phyloP scores from a whole-genome alignment of 805 yeast genomes.

The Myxozyma monticola region DNA sequence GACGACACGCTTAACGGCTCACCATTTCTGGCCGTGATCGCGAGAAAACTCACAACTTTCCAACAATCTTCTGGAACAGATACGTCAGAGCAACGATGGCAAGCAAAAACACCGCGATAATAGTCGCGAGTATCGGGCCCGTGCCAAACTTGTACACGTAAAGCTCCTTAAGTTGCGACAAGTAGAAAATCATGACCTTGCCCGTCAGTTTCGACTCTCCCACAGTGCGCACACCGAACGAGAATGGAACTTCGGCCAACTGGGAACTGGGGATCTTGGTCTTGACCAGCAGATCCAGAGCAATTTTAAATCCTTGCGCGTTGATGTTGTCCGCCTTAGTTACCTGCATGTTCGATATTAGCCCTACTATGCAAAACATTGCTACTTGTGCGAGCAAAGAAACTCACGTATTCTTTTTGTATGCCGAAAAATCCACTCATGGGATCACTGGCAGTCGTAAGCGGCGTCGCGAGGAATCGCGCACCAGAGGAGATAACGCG shows the following conservation, averaged over 20 bases:
- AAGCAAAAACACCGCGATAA: no score
- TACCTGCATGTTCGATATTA: conserved; percentile 5
- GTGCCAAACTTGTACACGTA: conserved; percentile 50
- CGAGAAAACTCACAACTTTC: no score
- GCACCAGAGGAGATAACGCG: conserved; percentile 53
- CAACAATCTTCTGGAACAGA: no score
- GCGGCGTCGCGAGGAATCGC: conserved; percentile 50
- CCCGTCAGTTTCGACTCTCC: conserved; percentile 54
- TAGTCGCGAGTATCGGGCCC: conserved; percentile 32
- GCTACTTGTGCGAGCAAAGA: neutral
- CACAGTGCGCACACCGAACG: conserved; percentile 55
- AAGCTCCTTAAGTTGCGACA: conserved; percentile 49
- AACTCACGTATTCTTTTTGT: conserved; percentile 45
- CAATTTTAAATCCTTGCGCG: conserved; percentile 52
- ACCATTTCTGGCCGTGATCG: no score
- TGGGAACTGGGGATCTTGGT: conserved; percentile 42
- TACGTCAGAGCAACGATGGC: no score
- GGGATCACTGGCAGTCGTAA: conserved; percentile 54
- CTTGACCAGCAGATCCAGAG: conserved; percentile 51
- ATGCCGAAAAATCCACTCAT: conserved; percentile 56
- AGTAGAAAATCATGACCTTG: conserved; percentile 51
- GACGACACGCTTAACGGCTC: no score
- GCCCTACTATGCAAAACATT: neutral
- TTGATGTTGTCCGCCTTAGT: conserved; percentile 42
- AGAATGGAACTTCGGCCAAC: conserved; percentile 52